Evolutionary conservation across 2,329 filamentous ascomycete species (phyloP), one percentile per base, ranked within the genome.

Genomic region (Grosmannia serpens): DNA sequence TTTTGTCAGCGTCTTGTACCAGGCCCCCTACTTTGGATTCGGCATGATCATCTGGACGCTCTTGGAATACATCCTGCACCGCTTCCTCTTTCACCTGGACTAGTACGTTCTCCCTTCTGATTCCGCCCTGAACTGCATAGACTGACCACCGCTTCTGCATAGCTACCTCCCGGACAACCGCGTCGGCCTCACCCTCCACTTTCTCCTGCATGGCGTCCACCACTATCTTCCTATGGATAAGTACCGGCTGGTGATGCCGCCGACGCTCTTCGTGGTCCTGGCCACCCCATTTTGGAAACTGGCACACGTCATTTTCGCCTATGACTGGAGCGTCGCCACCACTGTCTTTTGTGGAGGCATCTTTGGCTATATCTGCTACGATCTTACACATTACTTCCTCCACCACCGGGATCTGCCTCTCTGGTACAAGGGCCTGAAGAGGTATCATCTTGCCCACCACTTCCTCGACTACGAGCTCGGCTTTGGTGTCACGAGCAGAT

Each of bases 201-300:
- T 99, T 75, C 75, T 96, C 47, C 87, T 99, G 29, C 94, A 99
- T 67, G 94, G 94, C 63, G 89, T 99, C 63, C 94, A 99, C 70
- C 94, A 99, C 73, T 99, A 97, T 73, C 82, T 99, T 5, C 94
- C 94, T n/a, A 97, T 99, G 94, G 94, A 99, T 75, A 92, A 87
- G 69, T 92, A 96, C 67, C 86, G 94, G 61, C 85, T 99, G 11
- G 94, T 99, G 64, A 97, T 99, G 94, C 94, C 94, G 1, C 94
- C 94, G 0, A 83, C 89, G 0, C 78, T 99, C 4, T 97, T 99
- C 69, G 62, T 92, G 27, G 80, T 82, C 15, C 84, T 99, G 24
- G 92, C 92, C 7, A 80, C 82, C 0, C 94, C 94, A 0, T 97
- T 97, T 77, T 99, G 89, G 87, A 89, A 89, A 71, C 77, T 99